Conservation (phyloP, 1,284 basidiomycete species). For the Cryptococcus jaspeensis region DNA sequence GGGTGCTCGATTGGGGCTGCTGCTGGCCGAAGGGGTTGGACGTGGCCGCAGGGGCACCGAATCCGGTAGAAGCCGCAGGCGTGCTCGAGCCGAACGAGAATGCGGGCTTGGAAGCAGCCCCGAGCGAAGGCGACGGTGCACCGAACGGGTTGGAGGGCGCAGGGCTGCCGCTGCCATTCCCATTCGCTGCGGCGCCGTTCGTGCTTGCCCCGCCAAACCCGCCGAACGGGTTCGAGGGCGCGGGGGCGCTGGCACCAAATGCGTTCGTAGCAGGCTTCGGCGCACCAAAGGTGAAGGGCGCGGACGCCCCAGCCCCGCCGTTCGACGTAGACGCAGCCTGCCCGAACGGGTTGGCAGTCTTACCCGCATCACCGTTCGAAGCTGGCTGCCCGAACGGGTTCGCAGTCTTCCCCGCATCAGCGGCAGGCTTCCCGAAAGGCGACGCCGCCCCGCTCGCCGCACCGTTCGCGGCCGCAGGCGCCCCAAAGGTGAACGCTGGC, state of each 20-base stretch:
- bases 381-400: background rate
- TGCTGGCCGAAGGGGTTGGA: constrained; percentile 19
- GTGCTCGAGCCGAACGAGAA: constrained; percentile 10
- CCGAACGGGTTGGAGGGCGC: constrained; percentile 9
- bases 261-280: constrained; percentile 2
- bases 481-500: constrained; percentile 12
- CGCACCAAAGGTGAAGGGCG: constrained; percentile 1
- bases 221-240: background rate
- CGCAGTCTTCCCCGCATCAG: too few relatives aligned
- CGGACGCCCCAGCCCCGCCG: background rate
- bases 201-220: background rate
- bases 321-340: background rate
- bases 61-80: constrained; percentile 7
- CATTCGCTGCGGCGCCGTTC: background rate
- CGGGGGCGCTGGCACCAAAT: background rate
- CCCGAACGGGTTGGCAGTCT: constrained; percentile 1
- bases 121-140: background rate
- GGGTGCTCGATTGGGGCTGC: constrained; percentile 2
- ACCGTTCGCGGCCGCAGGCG: background rate
- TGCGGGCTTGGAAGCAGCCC: constrained; percentile 5
- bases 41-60: constrained; percentile 9
- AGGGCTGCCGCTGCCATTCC: background rate
- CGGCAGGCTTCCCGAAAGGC: too few relatives aligned
- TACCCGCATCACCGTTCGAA: background rate
- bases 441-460: too few relatives aligned